Evolutionary conservation across 441 rosid genomes (phyloP), one percentile per base, ranked within the genome.

Genomic region (Euphorbia neoarborescens): DNA sequence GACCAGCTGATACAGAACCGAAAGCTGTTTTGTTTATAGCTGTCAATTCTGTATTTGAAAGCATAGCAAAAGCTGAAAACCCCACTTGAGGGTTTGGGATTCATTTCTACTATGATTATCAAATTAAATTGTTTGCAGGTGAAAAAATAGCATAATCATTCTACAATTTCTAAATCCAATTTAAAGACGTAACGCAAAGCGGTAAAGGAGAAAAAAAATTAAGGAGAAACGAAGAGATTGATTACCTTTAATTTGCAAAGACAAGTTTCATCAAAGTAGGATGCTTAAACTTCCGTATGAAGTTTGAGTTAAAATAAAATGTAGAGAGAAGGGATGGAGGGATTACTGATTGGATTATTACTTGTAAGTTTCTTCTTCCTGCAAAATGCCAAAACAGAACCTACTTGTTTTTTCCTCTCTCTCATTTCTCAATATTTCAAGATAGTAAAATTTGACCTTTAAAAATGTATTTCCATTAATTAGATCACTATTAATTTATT

Each of bases 291-390:
- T 71, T 68, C 62, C 69, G 38, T 64, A 2, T 35, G 22, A 12
- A 37, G 5, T 25, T 46, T 25, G 12, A 19, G 56, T 2, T 63
- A 56, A 9, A 60, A 68, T 54, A 72, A 27, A 64, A 62, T 51
- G 59, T 64, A 22, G 69, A 65, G 57, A 48, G 1, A 44, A 2
- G 4, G 58, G 75, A 51, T 8, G 64, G 11, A n/a, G n/a, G n/a
- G n/a, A n/a, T n/a, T n/a, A n/a, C n/a, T 37, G 35, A 65, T 56
- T 56, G 61, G 13, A 17, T 24, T 24, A 50, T 82, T 76, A 84
- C 88, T 83, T 84, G 65, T 67, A 81, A 66, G 81, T 51, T 75
- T 79, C 81, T 71, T 72, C 82, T 74, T 72, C 82, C 67, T 65
- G 42, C 32, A 54, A 67, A 20, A 73, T 32, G 68, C 78, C 82